A percentile compares a stretch with the other conserved stretches of the same genome.
phyloP scores from a whole-genome alignment of 108 stramenopile genomes.

The Seminavis robusta region DNA sequence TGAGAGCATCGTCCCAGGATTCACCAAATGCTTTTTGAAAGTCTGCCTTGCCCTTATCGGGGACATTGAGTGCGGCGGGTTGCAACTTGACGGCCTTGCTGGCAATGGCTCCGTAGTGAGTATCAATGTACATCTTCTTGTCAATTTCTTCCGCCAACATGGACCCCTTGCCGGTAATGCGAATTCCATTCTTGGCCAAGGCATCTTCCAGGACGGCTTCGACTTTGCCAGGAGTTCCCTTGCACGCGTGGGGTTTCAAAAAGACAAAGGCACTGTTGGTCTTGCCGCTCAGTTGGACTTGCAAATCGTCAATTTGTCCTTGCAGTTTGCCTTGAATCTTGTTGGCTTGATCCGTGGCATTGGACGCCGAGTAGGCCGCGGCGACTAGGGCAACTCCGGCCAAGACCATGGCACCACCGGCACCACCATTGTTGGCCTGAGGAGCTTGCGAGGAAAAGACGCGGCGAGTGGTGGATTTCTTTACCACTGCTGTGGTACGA shows the following conservation, averaged over 20 bases:
- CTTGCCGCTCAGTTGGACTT: slow-evolving; percentile 39
- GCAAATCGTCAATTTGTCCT: slow-evolving; percentile 25
- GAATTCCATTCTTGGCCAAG: slow-evolving; percentile 52
- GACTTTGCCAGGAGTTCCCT: slow-evolving; percentile 50
- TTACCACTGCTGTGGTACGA: too few relatives aligned
- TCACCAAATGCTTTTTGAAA: slow-evolving; percentile 76
- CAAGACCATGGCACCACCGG: background rate
- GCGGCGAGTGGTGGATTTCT: too few relatives aligned
- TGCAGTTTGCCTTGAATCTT: slow-evolving; percentile 1
- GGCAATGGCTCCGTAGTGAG: slow-evolving; percentile 89
- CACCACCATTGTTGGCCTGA: background rate
- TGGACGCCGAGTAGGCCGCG: background rate
- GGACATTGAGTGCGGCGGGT: slow-evolving; percentile 75
- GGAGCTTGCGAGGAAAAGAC: background rate
- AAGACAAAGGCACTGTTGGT: slow-evolving; percentile 56
- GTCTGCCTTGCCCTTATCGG: slow-evolving; percentile 43
- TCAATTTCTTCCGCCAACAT: slow-evolving; percentile 71
- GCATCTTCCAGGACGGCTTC: slow-evolving; percentile 44
- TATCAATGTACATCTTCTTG: slow-evolving; percentile 78
- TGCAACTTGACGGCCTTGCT: slow-evolving; percentile 78
- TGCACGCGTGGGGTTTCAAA: slow-evolving; percentile 81
- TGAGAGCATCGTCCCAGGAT: slow-evolving; percentile 65
- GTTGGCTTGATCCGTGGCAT: background rate
- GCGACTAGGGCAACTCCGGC: background rate
- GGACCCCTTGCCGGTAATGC: slow-evolving; percentile 60